phyloP scores from a whole-genome alignment of 305 asterid genomes.

The Rubia occidens region DNA sequence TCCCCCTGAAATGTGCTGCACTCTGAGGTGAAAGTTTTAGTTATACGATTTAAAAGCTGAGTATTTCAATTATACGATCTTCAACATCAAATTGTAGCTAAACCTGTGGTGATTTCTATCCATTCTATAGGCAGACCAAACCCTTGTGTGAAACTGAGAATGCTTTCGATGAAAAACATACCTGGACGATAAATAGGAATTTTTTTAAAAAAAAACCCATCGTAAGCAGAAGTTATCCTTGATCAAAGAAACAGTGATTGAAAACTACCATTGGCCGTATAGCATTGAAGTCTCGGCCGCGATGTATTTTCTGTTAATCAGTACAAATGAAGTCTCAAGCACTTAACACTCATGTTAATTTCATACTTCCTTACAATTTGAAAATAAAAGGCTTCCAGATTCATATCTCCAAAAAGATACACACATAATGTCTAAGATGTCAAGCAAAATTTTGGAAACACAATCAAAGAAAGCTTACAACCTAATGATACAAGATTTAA shows the following conservation, averaged over 20 bases:
- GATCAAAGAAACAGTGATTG: too few relatives aligned
- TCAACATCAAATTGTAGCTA: neutral
- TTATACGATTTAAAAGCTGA: neutral
- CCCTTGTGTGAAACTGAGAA: neutral
- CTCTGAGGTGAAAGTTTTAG: neutral
- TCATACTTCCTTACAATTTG: neutral
- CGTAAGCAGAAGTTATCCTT: too few relatives aligned
- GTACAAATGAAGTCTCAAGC: neutral
- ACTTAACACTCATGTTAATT: neutral
- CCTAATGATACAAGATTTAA: neutral
- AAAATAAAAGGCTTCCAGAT: neutral
- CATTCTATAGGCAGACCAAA: neutral
- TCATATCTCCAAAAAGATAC: neutral
- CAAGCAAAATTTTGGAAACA: neutral
- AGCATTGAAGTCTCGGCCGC: too few relatives aligned
- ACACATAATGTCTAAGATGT: neutral
- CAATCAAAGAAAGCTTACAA: neutral
- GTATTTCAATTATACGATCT: neutral
- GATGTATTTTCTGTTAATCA: too few relatives aligned
- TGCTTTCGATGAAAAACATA: neutral
- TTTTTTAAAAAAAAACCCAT: too few relatives aligned
- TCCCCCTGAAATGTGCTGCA: neutral
- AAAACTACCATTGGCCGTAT: too few relatives aligned
- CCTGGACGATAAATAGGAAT: too few relatives aligned
- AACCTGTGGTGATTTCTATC: neutral